These are phyloP conservation scores for Magnusiomyces starmeri DNA, from an alignment of 1,139 yeast genomes.

Conservation along the genomic window DNA sequence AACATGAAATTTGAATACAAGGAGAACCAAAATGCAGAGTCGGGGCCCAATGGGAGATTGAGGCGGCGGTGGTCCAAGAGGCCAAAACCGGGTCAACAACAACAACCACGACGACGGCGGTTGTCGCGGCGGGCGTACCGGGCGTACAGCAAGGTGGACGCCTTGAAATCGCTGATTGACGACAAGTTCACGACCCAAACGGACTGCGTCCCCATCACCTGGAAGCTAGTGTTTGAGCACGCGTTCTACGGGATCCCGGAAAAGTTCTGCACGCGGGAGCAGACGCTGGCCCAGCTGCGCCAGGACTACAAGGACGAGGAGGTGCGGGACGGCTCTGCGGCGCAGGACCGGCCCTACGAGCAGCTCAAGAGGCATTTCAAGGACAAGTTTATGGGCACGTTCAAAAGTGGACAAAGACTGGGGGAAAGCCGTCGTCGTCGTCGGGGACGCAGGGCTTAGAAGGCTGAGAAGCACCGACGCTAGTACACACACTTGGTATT, in stretches of 20 bases:
- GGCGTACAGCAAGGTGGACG: background rate
- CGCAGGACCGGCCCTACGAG: background rate
- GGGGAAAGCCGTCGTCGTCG: too few species aligned
- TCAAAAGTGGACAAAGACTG: too few species aligned
- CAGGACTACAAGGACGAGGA: constrained; percentile 2
- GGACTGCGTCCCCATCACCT: constrained; percentile 24
- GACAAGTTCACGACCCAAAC: constrained; percentile 7
- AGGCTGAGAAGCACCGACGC: too few species aligned
- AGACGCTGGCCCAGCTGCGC: constrained; percentile 13
- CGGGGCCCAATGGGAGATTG: too few species aligned
- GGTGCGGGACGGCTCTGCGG: background rate
- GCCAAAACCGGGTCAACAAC: too few species aligned
- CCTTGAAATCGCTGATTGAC: constrained; percentile 6
- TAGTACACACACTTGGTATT: too few species aligned
- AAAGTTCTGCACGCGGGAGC: constrained; percentile 20
- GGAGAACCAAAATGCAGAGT: too few species aligned
- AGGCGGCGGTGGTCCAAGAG: too few species aligned
- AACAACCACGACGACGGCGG: background rate
- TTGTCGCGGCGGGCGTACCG: background rate
- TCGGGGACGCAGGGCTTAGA: too few species aligned
- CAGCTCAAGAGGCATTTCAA: constrained; percentile 1
- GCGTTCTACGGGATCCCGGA: constrained; percentile 24
- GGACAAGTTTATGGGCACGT: constrained; percentile 1
- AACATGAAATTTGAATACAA: too few species aligned
- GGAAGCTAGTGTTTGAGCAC: constrained; percentile 24